Evolutionary conservation across 306 rosid species (phyloP), one percentile per base, ranked within the genome.

Genomic region (Rosa persica): DNA sequence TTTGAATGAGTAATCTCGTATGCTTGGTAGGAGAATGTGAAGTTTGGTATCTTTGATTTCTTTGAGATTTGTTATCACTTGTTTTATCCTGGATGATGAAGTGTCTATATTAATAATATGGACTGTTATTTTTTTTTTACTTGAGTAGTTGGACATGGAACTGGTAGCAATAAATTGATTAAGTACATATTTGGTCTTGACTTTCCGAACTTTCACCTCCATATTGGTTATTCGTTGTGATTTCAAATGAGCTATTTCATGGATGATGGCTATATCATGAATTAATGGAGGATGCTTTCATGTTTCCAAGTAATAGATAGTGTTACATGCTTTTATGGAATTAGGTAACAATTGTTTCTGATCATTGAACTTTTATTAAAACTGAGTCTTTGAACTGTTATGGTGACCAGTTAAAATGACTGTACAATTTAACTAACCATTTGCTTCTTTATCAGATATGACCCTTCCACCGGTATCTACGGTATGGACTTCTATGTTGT

Each of bases 401-500:
- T 30, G 68, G 42, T 30, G 43, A 30, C 42, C 42, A 3, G 2
- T 74, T 58, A 4, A 22, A 49, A 12, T n/a, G 13, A 43, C 34
- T 43, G 25, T 46, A 9, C 1, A 20, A 17, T 2, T 20, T 36
- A 16, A 15, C 10, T 79, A 47, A 74, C 34, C 25, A 15, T 30
- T 75, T 68, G 8, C 13, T 75, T 73, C n/a, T 69, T 40, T 8
- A 1, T 60, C 78, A 86, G 89, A 85, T 90, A 86, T 47, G 89
- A 90, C 43, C 90, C 92, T 67, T 90, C 90, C 0, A 88, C 88
- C 2, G 92, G 90, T 62, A 88, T 90, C 72, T 90, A 90, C 12
- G 94, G 90, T n/a, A 88, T 90, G 91, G 90, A 88, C 62, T 90
- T 90, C 76, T 90, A 0, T 10, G 87, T 88, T 65, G 82, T 86